These are phyloP conservation scores for Cephaloascus fragrans DNA, from an alignment of 805 yeast genomes.

Conservation along the genomic window DNA sequence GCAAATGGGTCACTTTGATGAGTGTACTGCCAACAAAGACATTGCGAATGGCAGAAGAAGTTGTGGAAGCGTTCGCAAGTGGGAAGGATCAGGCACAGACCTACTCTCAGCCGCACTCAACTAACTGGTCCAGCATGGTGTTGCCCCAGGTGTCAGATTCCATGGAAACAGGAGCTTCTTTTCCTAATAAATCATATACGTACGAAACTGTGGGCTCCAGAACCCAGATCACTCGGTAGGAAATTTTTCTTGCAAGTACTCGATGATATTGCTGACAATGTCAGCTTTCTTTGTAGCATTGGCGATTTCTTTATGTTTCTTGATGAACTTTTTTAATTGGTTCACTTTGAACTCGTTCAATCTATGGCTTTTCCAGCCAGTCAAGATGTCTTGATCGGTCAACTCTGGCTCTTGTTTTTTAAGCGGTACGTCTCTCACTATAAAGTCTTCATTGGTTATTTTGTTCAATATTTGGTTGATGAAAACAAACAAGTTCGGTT, in stretches of 20 bases:
- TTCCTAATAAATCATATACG: too few species aligned
- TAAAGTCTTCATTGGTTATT: background rate
- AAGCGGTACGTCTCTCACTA: background rate
- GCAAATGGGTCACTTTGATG: too few species aligned
- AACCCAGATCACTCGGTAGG: too few species aligned
- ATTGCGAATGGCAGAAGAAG: too few species aligned
- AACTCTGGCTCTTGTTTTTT: slow-evolving; percentile 6
- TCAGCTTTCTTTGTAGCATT: slow-evolving; percentile 30
- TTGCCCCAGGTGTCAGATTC: too few species aligned
- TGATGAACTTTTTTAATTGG: slow-evolving; percentile 30
- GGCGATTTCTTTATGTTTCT: slow-evolving; percentile 22
- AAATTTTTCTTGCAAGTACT: slow-evolving; percentile 14
- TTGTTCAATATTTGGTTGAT: background rate
- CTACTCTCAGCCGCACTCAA: too few species aligned
- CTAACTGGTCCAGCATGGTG: too few species aligned
- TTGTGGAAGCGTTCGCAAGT: too few species aligned
- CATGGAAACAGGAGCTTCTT: too few species aligned
- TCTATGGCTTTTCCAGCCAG: slow-evolving; percentile 28
- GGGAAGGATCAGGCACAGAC: too few species aligned
- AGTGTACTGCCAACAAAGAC: too few species aligned
- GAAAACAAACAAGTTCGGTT: background rate
- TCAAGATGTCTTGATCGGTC: slow-evolving; percentile 27
- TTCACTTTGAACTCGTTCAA: slow-evolving; percentile 27
- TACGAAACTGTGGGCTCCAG: too few species aligned
- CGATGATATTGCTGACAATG: slow-evolving; percentile 28